Evolutionary conservation across 179 eudicot species (phyloP).

Genomic region (Patellifolia procumbens): DNA sequence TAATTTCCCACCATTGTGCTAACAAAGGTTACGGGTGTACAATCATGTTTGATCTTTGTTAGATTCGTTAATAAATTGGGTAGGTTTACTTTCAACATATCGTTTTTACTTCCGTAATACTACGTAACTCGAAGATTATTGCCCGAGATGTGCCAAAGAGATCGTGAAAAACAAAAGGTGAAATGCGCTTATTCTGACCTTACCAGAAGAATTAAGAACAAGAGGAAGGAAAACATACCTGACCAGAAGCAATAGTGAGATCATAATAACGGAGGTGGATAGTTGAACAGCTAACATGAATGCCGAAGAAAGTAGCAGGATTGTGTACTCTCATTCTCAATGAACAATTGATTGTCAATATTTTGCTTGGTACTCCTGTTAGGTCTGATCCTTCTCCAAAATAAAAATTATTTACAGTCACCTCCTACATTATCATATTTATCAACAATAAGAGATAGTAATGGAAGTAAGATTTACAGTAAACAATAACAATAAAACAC

Average conservation of each 20-base stretch:
- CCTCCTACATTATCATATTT: conserved; percentile 33
- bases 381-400: conserved; percentile 59
- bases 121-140: too few relatives aligned
- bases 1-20: too few relatives aligned
- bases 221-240: conserved; percentile 32
- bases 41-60: too few relatives aligned
- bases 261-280: conserved; percentile 47
- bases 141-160: too few relatives aligned
- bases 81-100: too few relatives aligned
- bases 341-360: conserved; percentile 51
- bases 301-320: conserved; percentile 68
- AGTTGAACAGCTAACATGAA: conserved; percentile 52
- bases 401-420: conserved; percentile 44
- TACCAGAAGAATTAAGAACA: too few relatives aligned
- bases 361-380: conserved; percentile 69
- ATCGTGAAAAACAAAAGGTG: neutral
- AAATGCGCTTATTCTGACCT: neutral
- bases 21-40: too few relatives aligned
- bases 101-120: too few relatives aligned
- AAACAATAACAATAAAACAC: too few relatives aligned
- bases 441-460: neutral
- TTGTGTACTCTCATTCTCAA: conserved; percentile 50
- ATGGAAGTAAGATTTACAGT: too few relatives aligned
- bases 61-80: too few relatives aligned
- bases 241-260: conserved; percentile 59